Conservation (phyloP, 176 grass and related monocot genomes). For the Oryza brachyantha region DNA sequence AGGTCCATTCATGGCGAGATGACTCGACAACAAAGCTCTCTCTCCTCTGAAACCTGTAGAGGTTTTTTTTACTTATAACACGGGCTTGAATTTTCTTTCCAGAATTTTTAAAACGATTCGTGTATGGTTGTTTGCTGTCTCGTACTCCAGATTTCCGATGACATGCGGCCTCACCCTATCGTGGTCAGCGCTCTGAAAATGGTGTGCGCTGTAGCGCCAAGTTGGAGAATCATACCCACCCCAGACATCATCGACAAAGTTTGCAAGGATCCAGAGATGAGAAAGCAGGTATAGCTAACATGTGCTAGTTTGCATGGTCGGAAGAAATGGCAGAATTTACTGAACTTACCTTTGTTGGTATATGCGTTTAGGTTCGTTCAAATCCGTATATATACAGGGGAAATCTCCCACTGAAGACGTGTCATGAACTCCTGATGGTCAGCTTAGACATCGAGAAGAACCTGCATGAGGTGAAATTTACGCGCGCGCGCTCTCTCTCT, state of each 20-base stretch:
- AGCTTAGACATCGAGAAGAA: conserved; percentile 69
- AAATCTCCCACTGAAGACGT: conserved; percentile 60
- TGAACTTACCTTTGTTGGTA: background rate
- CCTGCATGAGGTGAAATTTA: conserved; percentile 40
- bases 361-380: conserved; percentile 35
- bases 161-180: conserved; percentile 59
- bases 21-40: background rate
- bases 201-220: conserved; percentile 47
- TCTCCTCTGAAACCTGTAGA: background rate
- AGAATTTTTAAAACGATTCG: conserved; percentile 1
- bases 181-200: conserved; percentile 44
- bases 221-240: conserved; percentile 65
- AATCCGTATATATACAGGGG: conserved; percentile 64
- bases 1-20: conserved; percentile 31
- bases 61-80: background rate
- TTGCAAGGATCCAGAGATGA: conserved; percentile 50
- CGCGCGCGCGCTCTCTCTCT: too few species aligned
- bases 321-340: background rate
- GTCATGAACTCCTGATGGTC: conserved; percentile 48
- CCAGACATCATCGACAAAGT: conserved; percentile 61
- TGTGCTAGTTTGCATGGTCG: background rate
- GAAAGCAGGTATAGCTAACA: conserved; percentile 44
- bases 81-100: background rate
- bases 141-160: conserved; percentile 57
- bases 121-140: background rate